Evolutionary conservation across 2,329 filamentous ascomycete species (phyloP).

Genomic region (Dothistroma septosporum): DNA sequence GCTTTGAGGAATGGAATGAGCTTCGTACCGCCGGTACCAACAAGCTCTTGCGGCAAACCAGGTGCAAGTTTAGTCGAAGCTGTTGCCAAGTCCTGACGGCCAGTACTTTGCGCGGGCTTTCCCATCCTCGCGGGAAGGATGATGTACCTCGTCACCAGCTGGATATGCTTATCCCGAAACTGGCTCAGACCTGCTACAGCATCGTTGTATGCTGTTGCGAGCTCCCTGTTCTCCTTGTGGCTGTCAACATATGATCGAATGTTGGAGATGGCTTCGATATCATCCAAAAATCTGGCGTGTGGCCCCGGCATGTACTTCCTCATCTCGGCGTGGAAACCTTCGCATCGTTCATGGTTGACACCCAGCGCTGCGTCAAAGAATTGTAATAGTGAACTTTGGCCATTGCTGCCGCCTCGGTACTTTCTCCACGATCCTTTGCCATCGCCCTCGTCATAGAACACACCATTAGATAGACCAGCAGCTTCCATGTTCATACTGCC

Average conservation of each 20-base stretch:
- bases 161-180: conserved; percentile 52
- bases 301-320: conserved; percentile 53
- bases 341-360: conserved; percentile 41
- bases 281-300: conserved; percentile 49
- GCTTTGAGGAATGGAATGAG: conserved; percentile 52
- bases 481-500: conserved; percentile 53
- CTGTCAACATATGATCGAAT: conserved; percentile 44
- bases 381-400: conserved; percentile 53
- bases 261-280: conserved; percentile 44
- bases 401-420: conserved; percentile 53
- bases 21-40: conserved; percentile 51
- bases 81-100: conserved; percentile 43
- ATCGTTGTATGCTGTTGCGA: conserved; percentile 45
- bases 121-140: conserved; percentile 39
- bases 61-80: conserved; percentile 40
- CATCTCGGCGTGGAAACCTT: conserved; percentile 42
- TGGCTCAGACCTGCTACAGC: conserved; percentile 43
- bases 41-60: conserved; percentile 37
- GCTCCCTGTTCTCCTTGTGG: conserved; percentile 31
- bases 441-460: conserved; percentile 51
- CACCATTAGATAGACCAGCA: conserved; percentile 48
- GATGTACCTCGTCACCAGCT: conserved; percentile 52
- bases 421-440: conserved; percentile 48
- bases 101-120: conserved; percentile 24
- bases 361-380: conserved; percentile 53